A percentile compares a stretch with the other conserved stretches of the same genome.
phyloP scores from a whole-genome alignment of 2,329 filamentous ascomycete genomes.

The Alternaria ventricosa region DNA sequence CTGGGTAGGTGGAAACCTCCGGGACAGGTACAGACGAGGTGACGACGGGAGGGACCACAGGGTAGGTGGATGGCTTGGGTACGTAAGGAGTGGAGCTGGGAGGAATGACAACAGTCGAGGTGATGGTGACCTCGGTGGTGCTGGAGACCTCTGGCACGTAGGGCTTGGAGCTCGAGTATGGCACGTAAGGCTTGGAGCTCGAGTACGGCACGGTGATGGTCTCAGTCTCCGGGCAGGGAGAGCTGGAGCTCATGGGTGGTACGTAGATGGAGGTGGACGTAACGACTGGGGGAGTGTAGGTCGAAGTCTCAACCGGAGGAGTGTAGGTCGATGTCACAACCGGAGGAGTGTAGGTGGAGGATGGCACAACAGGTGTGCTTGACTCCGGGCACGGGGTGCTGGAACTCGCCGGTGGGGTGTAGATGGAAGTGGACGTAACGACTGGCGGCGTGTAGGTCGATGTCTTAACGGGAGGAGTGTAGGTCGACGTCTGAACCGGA shows the following conservation, averaged over 20 bases:
- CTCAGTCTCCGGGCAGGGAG: conserved; percentile 4
- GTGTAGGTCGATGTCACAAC: neutral
- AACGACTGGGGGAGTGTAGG: neutral
- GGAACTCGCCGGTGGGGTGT: neutral
- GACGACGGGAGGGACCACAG: neutral
- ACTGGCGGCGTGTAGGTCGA: neutral
- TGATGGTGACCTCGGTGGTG: neutral
- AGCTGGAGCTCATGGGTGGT: neutral
- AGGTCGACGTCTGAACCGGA: neutral
- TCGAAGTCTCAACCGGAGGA: neutral
- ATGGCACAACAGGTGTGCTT: neutral
- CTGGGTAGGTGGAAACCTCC: neutral
- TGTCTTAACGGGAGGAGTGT: neutral
- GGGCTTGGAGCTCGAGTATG: neutral
- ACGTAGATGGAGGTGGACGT: neutral
- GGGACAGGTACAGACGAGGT: neutral
- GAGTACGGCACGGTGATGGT: neutral
- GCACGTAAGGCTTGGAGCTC: neutral
- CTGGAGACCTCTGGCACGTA: neutral
- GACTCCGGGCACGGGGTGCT: neutral
- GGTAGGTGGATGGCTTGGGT: neutral
- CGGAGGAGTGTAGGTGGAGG: neutral
- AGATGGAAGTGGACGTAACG: neutral
- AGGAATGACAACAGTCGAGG: neutral
- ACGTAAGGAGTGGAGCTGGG: conserved; percentile 4